Percentiles rank a stretch among this genome's conserved stretches.
phyloP scores from a whole-genome alignment of 1,284 basidiomycete genomes.

The Neolentinus lepideus region DNA sequence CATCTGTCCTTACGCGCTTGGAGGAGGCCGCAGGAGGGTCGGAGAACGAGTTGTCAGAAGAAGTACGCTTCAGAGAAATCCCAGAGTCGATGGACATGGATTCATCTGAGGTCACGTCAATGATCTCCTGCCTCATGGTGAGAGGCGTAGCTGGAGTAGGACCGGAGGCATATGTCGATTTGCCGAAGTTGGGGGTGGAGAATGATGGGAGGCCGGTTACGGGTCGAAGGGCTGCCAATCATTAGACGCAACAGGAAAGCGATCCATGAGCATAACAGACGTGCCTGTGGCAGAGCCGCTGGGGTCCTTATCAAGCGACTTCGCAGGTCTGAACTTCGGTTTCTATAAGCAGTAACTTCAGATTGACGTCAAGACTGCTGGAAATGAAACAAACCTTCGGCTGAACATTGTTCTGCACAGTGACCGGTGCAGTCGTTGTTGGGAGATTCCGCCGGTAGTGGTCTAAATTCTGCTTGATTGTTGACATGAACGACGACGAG shows the following conservation, averaged over 20 bases:
- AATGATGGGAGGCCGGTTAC: conserved; percentile 25
- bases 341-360: not conserved
- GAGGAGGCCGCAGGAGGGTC: conserved; percentile 22
- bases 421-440: too few relatives aligned
- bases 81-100: conserved; percentile 25
- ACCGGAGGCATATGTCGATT: not conserved
- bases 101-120: conserved; percentile 29
- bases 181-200: conserved; percentile 34
- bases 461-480: too few relatives aligned
- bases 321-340: not conserved
- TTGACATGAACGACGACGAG: too few relatives aligned
- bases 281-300: not conserved
- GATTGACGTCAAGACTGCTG: too few relatives aligned
- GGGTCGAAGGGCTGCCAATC: not conserved
- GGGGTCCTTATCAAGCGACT: not conserved
- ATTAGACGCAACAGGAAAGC: not conserved
- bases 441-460: too few relatives aligned
- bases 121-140: conserved; percentile 18
- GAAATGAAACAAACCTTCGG: too few relatives aligned
- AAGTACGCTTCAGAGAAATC: conserved; percentile 32
- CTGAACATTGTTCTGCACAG: too few relatives aligned
- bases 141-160: conserved; percentile 8
- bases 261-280: not conserved
- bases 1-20: conserved; percentile 34
- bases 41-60: conserved; percentile 29